Base-by-base conservation (phyloP, 495 filamentous ascomycete species). In the Podospora australis region DNA sequence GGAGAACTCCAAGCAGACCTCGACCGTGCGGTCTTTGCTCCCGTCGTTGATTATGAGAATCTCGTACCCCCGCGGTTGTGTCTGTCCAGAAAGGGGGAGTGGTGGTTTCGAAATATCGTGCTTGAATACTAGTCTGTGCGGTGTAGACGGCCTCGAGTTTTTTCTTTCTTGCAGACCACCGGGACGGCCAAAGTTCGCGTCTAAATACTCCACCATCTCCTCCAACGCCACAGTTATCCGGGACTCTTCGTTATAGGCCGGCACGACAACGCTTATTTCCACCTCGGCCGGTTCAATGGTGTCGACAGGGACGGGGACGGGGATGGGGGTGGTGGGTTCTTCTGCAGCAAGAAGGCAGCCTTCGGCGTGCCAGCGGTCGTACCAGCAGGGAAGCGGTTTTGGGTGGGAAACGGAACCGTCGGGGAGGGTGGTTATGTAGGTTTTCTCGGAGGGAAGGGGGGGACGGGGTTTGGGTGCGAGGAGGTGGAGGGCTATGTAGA, bases 21-120 rank as follows among this genome's bases (percentile, higher is more conserved):
- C 75, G 8, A 86, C 82, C 0, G 92, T 98, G 46, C 68, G 74
- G 70, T 99, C 92, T 25, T 71, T 86, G 44, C 85, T 90, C n/a
- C 90, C 94, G 65, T 99, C 92, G 40, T 90, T 87, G 39, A 99
- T 79, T 40, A 99, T 70, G n/a, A 99, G 69, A 50, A 99, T 91
- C 65, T 99, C 92, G 82, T 94, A 99, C 25, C 88, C 89, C 30
- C 62, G 39, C 36, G 60, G 50, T 17, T 47, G 35, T 11, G 23
- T 24, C 14, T 30, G 5, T 5, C 38, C 10, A 9, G 39, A 9
- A 1, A 32, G 13, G 4, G 22, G 48, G 16, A 14, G 22, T 34
- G 30, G 25, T 25, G 26, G 5, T 28, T 21, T 20, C 36, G 20
- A 47, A 34, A 40, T 42, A 53, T 45, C 24, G 19, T 43, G 30